These are phyloP conservation scores for Wickerhamomyces canadensis DNA, from an alignment of 805 yeast genomes.

Conservation along the genomic window DNA sequence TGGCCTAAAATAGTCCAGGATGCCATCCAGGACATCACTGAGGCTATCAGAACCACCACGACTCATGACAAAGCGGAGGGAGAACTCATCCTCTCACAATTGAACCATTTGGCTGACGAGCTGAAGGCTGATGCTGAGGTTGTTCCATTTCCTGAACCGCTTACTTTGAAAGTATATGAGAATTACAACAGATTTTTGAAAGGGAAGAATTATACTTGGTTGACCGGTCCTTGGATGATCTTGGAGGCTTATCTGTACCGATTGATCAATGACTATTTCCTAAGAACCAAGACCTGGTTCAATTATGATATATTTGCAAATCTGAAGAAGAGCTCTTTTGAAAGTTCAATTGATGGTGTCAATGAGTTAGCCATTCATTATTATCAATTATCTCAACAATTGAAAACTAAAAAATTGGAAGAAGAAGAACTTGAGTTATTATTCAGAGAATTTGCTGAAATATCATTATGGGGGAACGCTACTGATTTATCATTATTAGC, in stretches of 20 bases:
- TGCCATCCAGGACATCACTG: slow-evolving; percentile 55
- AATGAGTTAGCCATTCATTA: slow-evolving; percentile 71
- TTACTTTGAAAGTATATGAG: slow-evolving; percentile 35
- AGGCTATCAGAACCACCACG: slow-evolving; percentile 25
- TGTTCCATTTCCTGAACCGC: slow-evolving; percentile 38
- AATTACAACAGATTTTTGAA: slow-evolving; percentile 56
- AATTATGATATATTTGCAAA: slow-evolving; percentile 68
- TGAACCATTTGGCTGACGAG: slow-evolving; percentile 39
- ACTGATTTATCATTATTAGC: slow-evolving; percentile 89
- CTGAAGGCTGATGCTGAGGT: slow-evolving; percentile 38
- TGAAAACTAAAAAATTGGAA: slow-evolving; percentile 23
- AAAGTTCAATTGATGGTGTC: slow-evolving; percentile 71
- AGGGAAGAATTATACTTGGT: slow-evolving; percentile 50
- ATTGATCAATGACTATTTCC: slow-evolving; percentile 42
- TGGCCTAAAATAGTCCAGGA: slow-evolving; percentile 83
- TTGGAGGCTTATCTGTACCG: slow-evolving; percentile 85
- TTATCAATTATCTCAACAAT: slow-evolving; percentile 33
- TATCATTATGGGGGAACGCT: slow-evolving; percentile 97
- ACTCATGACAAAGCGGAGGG: slow-evolving; percentile 40
- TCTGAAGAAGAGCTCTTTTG: slow-evolving; percentile 70
- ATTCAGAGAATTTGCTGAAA: slow-evolving; percentile 79
- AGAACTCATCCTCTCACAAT: slow-evolving; percentile 32
- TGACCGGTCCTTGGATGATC: slow-evolving; percentile 84
- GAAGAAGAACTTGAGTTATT: slow-evolving; percentile 44
- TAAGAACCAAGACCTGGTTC: slow-evolving; percentile 32